Evolutionary conservation across 2,329 filamentous ascomycete genomes (phyloP), one percentile per base, ranked within the genome.

Genomic region (Metarhizium anisopliae): DNA sequence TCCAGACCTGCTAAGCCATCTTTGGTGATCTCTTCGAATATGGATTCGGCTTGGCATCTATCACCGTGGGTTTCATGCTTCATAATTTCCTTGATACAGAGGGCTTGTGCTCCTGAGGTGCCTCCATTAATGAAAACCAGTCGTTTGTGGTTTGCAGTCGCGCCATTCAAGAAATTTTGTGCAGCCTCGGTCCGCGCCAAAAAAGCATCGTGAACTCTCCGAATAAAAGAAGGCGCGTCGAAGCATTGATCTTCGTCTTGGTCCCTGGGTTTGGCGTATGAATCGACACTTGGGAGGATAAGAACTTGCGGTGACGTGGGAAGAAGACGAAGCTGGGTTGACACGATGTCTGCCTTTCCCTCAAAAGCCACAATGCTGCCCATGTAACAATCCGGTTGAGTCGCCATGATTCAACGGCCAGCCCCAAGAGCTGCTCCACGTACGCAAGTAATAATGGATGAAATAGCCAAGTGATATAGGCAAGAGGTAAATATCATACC

Each of bases 61-160:
- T 82, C 72, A 2, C 79, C 81, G 43, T 72, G 63, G 1, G 78
- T 80, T 55, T 79, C 68, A 56, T 81, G 70, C 53, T 78, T 67
- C 65, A 77, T 77, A 52, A 86, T 83, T 35, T 72, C 70, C 40
- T 71, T 68, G 55, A 86, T 75, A 61, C 82, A 86, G 29, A 77
- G 69, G 6, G 76, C 68, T 54, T 79, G 77, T 1, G 82, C 82
- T 55, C 76, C 73, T 10, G 78, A 72, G 3, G 79, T 80, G 10
- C 83, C 82, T 3, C 83, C 83, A 53, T 83, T 77, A 67, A 83
- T 70, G 60, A 86, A 84, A 7, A 84, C 82, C 4, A 86, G 66
- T 56, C 77, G 76, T 60, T 78, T 82, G 56, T 75, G 74, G 53
- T 68, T 67, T 10, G 70, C 64, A 1, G 73, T 74, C 6, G 78